A percentile compares a stretch with the other conserved stretches of the same genome.
These are phyloP conservation scores for Stenogyne calaminthoides DNA, from an alignment of 305 asterid species.

Conservation along the genomic window DNA sequence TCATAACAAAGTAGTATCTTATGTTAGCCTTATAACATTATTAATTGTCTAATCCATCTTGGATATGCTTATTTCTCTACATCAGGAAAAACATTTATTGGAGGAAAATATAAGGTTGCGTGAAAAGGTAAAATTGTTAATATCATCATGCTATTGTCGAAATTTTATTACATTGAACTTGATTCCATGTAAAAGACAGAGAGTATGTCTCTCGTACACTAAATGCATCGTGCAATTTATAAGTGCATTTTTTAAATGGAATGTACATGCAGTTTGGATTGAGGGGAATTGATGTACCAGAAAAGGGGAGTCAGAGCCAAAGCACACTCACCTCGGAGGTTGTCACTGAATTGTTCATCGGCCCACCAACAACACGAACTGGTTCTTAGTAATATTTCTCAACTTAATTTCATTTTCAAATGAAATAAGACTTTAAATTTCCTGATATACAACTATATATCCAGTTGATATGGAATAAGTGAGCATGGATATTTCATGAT, in stretches of 20 bases:
- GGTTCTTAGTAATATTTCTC: neutral
- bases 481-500: neutral
- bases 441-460: neutral
- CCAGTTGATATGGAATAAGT: neutral
- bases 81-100: slow-evolving; percentile 48
- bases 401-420: neutral
- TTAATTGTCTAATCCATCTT: neutral
- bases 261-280: slow-evolving; percentile 38
- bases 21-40: neutral
- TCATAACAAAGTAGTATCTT: neutral
- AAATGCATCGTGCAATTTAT: too few relatives aligned
- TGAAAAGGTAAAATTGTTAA: slow-evolving; percentile 43
- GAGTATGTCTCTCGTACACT: too few relatives aligned
- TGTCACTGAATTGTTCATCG: slow-evolving; percentile 65
- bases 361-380: slow-evolving; percentile 45
- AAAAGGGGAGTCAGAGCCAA: slow-evolving; percentile 32
- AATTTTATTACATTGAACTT: neutral
- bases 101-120: slow-evolving; percentile 53
- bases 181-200: too few relatives aligned
- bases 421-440: neutral
- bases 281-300: slow-evolving; percentile 12
- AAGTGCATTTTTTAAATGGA: too few relatives aligned
- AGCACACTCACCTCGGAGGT: slow-evolving; percentile 42
- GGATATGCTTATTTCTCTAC: neutral
- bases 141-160: neutral